Conservation (phyloP, 2,329 filamentous ascomycete genomes). For the Rutstroemia sp. region DNA sequence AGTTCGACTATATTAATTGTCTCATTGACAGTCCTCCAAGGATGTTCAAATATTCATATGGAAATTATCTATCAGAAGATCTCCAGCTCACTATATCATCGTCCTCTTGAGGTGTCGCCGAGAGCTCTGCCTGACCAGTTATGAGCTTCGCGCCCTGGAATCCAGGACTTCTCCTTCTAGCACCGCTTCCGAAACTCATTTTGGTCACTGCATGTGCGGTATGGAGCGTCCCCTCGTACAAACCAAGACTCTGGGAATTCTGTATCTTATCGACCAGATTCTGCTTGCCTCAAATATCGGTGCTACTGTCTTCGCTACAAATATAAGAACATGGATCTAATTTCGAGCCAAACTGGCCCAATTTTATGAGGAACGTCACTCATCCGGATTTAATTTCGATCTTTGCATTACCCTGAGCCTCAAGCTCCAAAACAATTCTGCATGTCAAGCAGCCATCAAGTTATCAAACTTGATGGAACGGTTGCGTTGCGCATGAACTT, state of each 20-base stretch:
- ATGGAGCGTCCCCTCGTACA: not conserved
- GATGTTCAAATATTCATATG: too few species aligned
- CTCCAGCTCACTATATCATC: too few species aligned
- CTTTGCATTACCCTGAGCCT: too few species aligned
- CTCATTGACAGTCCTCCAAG: too few species aligned
- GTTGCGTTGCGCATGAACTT: too few species aligned
- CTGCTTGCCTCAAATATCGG: not conserved
- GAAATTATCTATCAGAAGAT: too few species aligned
- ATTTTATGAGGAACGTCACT: not conserved
- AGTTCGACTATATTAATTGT: too few species aligned
- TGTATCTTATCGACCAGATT: not conserved
- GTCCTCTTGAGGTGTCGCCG: too few species aligned
- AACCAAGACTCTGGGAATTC: not conserved
- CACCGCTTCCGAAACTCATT: not conserved
- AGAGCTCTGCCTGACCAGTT: not conserved
- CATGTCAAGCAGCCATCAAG: too few species aligned
- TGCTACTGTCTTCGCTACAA: not conserved
- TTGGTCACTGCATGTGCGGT: not conserved
- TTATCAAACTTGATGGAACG: too few species aligned
- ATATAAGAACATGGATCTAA: not conserved
- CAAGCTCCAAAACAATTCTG: too few species aligned
- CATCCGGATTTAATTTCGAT: too few species aligned
- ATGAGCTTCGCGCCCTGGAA: not conserved
- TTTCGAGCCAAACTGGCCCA: not conserved
- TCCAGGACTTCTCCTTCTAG: not conserved